Evolutionary conservation across 2,329 filamentous ascomycete species (phyloP), one percentile per base, ranked within the genome.

Genomic region (Cladosporium cucumerinum): DNA sequence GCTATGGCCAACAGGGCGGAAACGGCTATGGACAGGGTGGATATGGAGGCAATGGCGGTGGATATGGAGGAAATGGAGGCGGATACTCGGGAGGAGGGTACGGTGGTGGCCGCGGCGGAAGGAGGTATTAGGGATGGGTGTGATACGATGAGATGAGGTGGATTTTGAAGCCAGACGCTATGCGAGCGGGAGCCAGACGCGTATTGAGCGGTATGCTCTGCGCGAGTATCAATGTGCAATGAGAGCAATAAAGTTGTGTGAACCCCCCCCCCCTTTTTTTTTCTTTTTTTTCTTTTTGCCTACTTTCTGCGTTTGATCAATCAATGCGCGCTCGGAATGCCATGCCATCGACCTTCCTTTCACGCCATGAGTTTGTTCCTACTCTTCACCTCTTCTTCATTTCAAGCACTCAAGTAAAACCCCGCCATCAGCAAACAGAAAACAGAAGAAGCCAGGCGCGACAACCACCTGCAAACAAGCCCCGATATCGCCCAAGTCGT

Each of bases 1-100:
- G 67, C n/a, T 63, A 52, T 30, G 67, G 68, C 6, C 67, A 69
- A 18, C 49, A 63, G 16, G 65, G 64, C 21, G 57, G 54, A 8
- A 51, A 48, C 52, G 48, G 54, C 16, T 54, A 54, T 21, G 62
- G 43, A 43, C 39, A 46, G 25, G 59, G 46, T 14, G 34, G 55
- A 25, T 46, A 46, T 25, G 55, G 55, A 58, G 55, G 55, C 12
- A 34, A 30, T 26, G 55, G 55, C 11, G 55, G 55, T 16, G 54
- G 54, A 0, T 54, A 54, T 21, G 51, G 51, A 16, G 49, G 49
- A 26, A 52, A 30, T 30, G 49, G 49, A 54, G 51, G 51, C 16
- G 51, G 51, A 11, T 54, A 54, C 26, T 54, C 51, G 1, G 51
- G 51, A n/a, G 51, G 51, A n/a, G 51, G 51, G 10, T 54, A 54